phyloP scores from a whole-genome alignment of 345 rosid species.

The Citrus reticulata region DNA sequence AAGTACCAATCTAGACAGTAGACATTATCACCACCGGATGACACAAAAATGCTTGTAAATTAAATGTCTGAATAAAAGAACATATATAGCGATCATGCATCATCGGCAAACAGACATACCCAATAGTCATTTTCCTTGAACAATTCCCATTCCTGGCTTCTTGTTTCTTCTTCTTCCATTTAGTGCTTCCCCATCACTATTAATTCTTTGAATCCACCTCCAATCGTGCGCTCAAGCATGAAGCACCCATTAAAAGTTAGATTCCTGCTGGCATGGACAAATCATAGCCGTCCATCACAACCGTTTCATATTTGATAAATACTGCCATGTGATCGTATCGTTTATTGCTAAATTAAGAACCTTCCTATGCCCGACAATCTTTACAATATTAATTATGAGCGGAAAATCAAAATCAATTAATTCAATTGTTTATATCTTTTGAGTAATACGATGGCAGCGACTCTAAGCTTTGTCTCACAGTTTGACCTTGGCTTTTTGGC shows the following conservation, averaged over 20 bases:
- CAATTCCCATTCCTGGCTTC: no score
- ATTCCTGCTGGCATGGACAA: neutral
- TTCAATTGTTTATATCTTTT: neutral
- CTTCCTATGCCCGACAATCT: neutral
- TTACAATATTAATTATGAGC: neutral
- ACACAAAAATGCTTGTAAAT: neutral
- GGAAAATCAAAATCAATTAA: neutral
- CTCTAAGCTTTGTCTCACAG: neutral
- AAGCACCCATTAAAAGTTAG: neutral
- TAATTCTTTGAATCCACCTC: neutral
- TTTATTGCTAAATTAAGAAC: neutral
- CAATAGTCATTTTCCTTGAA: neutral
- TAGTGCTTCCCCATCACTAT: neutral
- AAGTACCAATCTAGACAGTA: no score
- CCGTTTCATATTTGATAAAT: neutral
- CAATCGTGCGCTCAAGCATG: neutral
- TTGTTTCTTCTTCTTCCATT: no score
- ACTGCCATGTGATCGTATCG: neutral
- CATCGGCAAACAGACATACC: no score
- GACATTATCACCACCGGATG: no score
- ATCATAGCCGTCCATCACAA: neutral
- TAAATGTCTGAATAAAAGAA: neutral
- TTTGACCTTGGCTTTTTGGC: neutral
- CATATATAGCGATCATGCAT: neutral
- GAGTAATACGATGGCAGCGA: neutral